Evolutionary conservation across 441 rosid species (phyloP).

Genomic region (Hypseocharis bilobata): DNA sequence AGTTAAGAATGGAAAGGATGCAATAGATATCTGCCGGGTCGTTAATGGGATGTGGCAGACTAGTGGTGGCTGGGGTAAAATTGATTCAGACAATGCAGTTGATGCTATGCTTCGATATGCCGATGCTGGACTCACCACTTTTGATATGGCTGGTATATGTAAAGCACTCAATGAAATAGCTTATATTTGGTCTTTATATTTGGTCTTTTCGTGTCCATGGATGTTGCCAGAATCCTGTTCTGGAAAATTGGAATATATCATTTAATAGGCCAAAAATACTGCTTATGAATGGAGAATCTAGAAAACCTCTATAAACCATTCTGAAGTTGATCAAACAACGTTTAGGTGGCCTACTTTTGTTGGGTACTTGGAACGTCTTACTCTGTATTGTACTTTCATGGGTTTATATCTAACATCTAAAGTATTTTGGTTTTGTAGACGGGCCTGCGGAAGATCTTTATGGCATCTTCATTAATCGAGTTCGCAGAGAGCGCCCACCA

Average conservation of each 20-base stretch:
- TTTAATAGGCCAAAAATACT: too few species aligned
- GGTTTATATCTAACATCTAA: background rate
- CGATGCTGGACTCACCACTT: slow-evolving; percentile 45
- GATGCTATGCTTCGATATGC: slow-evolving; percentile 51
- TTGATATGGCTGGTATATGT: slow-evolving; percentile 63
- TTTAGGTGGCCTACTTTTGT: too few species aligned
- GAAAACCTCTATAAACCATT: too few species aligned
- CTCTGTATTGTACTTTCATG: too few species aligned
- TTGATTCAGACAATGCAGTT: slow-evolving; percentile 40
- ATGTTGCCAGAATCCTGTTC: too few species aligned
- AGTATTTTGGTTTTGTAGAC: slow-evolving; percentile 32
- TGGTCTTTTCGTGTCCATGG: too few species aligned
- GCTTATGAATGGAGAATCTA: background rate
- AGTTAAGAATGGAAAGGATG: slow-evolving; percentile 48
- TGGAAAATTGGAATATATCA: too few species aligned
- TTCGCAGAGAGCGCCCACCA: slow-evolving; percentile 67
- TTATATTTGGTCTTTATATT: background rate
- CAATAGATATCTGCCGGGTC: slow-evolving; percentile 41
- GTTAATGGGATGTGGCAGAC: slow-evolving; percentile 68
- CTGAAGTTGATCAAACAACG: too few species aligned
- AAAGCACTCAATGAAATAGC: slow-evolving; percentile 17
- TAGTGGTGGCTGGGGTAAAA: slow-evolving; percentile 83
- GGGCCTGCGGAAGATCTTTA: slow-evolving; percentile 94
- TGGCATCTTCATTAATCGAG: slow-evolving; percentile 72
- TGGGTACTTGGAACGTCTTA: too few species aligned